Evolutionary conservation across 169 alveolate species (phyloP), one percentile per base, ranked within the genome.

Genomic region (Eimeria maxima): DNA sequence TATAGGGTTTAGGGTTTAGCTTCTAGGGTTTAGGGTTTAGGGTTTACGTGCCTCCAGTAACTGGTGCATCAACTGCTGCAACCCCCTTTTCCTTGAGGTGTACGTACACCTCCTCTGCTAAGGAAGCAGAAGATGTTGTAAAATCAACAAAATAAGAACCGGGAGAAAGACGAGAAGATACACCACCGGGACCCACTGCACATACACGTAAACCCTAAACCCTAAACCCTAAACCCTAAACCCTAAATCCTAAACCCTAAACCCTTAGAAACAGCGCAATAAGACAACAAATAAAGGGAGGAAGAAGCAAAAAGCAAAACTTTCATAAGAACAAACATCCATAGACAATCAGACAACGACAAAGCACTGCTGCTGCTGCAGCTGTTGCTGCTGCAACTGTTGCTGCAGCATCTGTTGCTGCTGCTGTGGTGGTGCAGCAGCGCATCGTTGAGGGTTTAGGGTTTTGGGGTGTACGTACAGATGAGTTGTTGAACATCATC

Each of bases 11-110:
- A 53, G 60, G 60, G 60, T 27, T 27, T 67, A 67, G 76, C 38
- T 22, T 67, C 24, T 10, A 67, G 76, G 27, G 76, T 67, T 71
- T 80, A 29, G 78, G 88, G 63, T 71, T 57, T 67, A 67, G 87
- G 97, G 96, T 53, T 97, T 98, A 50, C 97, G 78, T 97, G 67
- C 99, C 99, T n/a, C 99, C 99, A 38, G 98, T 91, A 13, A 98
- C 99, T 29, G 99, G 99, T 24, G 99, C 99, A 80, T 98, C 99
- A 44, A 98, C 57, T 14, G 97, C 95, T 33, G 71, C 63, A 55
- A 97, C 90, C 6, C 95, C 96, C 91, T 76, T 65, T 45, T 89
- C 74, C 76, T 47, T 50, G 14, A 98, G 98, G 50, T 90, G 96
- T 38, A 95, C 94, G 47, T 86, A 90, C 24, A 98, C 97, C 74